Conservation (phyloP, 805 yeast genomes). For the Candida nanaspora region DNA sequence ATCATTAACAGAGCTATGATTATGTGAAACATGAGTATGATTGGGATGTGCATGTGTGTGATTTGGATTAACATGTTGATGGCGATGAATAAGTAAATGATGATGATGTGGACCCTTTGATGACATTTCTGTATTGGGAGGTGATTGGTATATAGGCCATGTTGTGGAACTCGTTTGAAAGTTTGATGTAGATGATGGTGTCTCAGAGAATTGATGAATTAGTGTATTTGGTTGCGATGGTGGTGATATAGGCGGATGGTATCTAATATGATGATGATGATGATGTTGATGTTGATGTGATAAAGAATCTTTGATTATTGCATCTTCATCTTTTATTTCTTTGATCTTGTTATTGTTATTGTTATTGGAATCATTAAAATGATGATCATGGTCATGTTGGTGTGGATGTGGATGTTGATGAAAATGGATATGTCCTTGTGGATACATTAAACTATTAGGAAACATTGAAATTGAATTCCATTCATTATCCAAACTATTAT, state of each 20-base stretch:
- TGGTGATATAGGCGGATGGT: constrained; percentile 21
- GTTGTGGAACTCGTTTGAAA: too few species aligned
- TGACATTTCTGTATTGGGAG: background rate
- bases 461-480: too few species aligned
- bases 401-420: constrained; percentile 5
- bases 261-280: constrained; percentile 32
- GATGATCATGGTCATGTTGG: too few species aligned
- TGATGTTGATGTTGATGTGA: constrained; percentile 18
- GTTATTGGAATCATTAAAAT: too few species aligned
- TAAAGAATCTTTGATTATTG: too few species aligned
- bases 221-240: too few species aligned
- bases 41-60: constrained; percentile 1
- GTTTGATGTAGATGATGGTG: background rate
- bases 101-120: constrained; percentile 2
- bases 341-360: too few species aligned
- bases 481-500: background rate
- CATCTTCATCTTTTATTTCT: too few species aligned
- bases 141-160: too few species aligned
- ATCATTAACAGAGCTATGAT: too few species aligned
- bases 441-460: background rate
- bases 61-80: constrained; percentile 8
- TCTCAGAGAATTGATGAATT: background rate
- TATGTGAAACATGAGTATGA: too few species aligned
- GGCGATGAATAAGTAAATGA: constrained; percentile 4
- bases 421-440: constrained; percentile 1